These are phyloP conservation scores for Fraxinus velutina DNA, from an alignment of 305 asterid genomes.

Conservation along the genomic window DNA sequence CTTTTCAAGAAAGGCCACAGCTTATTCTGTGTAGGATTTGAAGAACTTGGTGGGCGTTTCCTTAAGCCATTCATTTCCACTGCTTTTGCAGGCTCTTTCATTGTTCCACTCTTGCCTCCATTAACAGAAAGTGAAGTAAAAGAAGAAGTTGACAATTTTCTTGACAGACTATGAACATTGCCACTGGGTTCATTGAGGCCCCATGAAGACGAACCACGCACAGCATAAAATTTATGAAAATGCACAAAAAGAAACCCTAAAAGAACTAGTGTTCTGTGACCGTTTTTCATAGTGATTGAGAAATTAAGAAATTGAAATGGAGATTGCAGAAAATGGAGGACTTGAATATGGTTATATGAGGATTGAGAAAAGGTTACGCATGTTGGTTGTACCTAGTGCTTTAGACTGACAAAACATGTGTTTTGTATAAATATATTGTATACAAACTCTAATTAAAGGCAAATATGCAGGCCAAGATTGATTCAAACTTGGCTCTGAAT, in stretches of 20 bases:
- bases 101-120: slow-evolving; percentile 28
- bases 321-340: background rate
- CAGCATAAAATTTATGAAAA: background rate
- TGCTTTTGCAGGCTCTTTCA: slow-evolving; percentile 37
- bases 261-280: slow-evolving; percentile 25
- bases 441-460: slow-evolving; percentile 9
- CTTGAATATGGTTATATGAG: slow-evolving; percentile 12
- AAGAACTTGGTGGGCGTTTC: slow-evolving; percentile 44
- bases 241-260: slow-evolving; percentile 28
- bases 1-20: slow-evolving; percentile 13
- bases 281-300: slow-evolving; percentile 24
- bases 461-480: slow-evolving; percentile 21
- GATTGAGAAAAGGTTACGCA: slow-evolving; percentile 11
- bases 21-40: slow-evolving; percentile 59
- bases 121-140: slow-evolving; percentile 25
- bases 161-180: slow-evolving; percentile 21
- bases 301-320: background rate
- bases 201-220: background rate
- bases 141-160: slow-evolving; percentile 39
- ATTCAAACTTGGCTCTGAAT: slow-evolving; percentile 21
- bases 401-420: slow-evolving; percentile 42
- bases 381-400: slow-evolving; percentile 31
- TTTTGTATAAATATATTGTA: slow-evolving; percentile 15
- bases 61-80: slow-evolving; percentile 39
- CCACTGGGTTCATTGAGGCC: background rate